Evolutionary conservation across 1,139 yeast genomes (phyloP).

Genomic region (Protomyces inouyei): DNA sequence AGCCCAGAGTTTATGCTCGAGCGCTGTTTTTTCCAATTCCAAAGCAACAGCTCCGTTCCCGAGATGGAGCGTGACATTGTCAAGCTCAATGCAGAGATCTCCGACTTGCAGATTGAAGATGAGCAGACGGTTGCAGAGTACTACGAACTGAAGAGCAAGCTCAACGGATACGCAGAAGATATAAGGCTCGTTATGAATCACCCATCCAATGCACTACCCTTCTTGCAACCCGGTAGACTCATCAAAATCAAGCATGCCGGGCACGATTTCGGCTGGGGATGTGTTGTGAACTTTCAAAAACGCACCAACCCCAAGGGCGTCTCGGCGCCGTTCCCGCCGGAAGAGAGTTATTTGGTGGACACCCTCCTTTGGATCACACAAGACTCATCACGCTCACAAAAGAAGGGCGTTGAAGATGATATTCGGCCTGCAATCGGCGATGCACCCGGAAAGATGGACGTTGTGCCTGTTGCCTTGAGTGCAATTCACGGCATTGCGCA

Average conservation of each 20-base stretch:
- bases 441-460: constrained; percentile 68
- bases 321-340: constrained; percentile 41
- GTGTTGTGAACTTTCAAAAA: constrained; percentile 70
- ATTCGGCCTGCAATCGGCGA: constrained; percentile 72
- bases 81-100: constrained; percentile 50
- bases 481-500: constrained; percentile 73
- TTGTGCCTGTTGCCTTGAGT: constrained; percentile 75
- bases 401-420: constrained; percentile 75
- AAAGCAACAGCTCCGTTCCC: constrained; percentile 87
- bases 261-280: constrained; percentile 91
- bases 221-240: constrained; percentile 83
- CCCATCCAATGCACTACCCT: constrained; percentile 79
- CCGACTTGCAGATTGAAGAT: constrained; percentile 59
- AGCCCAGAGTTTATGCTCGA: constrained; percentile 97
- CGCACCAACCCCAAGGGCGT: constrained; percentile 52
- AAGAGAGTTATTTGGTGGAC: constrained; percentile 80
- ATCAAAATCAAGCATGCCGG: constrained; percentile 55
- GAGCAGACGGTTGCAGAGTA: constrained; percentile 71
- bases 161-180: constrained; percentile 67
- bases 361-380: constrained; percentile 63
- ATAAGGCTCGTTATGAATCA: constrained; percentile 81
- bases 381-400: constrained; percentile 52
- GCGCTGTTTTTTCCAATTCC: constrained; percentile 90
- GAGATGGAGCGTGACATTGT: constrained; percentile 61
- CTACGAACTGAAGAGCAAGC: constrained; percentile 70